Conservation (phyloP, 2,329 filamentous ascomycete genomes). For the Ophiosphaerella narmari region DNA sequence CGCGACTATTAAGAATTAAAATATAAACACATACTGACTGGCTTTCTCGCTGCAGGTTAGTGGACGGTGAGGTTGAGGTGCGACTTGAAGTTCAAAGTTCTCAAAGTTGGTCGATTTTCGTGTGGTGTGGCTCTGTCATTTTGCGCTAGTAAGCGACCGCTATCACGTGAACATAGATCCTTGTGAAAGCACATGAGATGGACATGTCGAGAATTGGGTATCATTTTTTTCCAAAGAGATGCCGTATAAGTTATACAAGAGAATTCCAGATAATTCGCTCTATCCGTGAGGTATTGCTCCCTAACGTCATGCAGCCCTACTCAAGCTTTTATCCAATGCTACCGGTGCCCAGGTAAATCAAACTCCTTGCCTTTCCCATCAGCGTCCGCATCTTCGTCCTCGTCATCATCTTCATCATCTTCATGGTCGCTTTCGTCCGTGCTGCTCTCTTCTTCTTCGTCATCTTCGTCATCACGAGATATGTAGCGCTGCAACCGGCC, state of each 20-base stretch:
- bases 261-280: no score
- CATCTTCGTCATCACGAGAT: conserved; percentile 25
- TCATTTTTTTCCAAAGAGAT: conserved; percentile 2
- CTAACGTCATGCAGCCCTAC: conserved; percentile 3
- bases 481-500: conserved; percentile 27
- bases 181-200: neutral
- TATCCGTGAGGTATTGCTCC: neutral
- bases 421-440: conserved; percentile 43
- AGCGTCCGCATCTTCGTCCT: conserved; percentile 29
- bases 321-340: conserved; percentile 7
- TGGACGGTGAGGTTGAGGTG: conserved; percentile 28
- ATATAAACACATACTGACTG: conserved; percentile 26
- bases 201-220: neutral
- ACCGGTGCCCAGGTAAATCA: conserved; percentile 44
- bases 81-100: conserved; percentile 24
- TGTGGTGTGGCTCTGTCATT: conserved; percentile 9
- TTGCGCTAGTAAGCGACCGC: conserved; percentile 18
- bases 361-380: conserved; percentile 34
- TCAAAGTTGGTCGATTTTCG: conserved; percentile 15
- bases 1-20: no score
- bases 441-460: conserved; percentile 37
- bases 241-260: neutral
- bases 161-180: conserved; percentile 10
- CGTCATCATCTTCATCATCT: conserved; percentile 36
- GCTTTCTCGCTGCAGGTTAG: conserved; percentile 33